Conservation (phyloP, 345 rosid genomes). For the Lepidium didymum region DNA sequence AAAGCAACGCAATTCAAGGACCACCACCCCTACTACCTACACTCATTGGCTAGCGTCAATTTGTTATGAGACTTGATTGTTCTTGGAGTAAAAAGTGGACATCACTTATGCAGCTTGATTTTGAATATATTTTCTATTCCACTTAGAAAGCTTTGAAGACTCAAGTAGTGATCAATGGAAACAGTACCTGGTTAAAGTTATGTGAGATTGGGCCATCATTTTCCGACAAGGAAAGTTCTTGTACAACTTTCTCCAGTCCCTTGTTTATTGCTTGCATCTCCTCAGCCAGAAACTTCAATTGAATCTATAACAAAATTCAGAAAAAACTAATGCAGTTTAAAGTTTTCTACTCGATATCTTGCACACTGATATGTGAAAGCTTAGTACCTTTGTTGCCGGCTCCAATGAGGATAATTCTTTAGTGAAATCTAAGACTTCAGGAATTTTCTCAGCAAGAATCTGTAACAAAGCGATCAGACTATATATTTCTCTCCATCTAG, state of each 20-base stretch:
- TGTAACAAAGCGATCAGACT: conserved; percentile 29
- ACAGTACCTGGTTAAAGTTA: conserved; percentile 54
- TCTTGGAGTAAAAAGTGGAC: neutral
- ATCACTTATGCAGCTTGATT: neutral
- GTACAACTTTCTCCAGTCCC: conserved; percentile 88
- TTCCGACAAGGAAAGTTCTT: conserved; percentile 76
- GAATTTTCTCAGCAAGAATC: conserved; percentile 85
- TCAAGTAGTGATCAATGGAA: neutral
- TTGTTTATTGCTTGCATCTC: conserved; percentile 98
- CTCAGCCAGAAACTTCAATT: conserved; percentile 88
- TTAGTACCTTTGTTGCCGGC: conserved; percentile 64
- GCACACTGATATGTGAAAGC: neutral
- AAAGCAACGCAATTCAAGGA: neutral
- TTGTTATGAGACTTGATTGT: neutral
- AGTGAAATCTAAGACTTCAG: conserved; percentile 78
- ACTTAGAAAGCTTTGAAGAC: neutral
- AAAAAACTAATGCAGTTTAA: neutral
- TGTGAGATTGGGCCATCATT: conserved; percentile 79
- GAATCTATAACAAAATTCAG: conserved; percentile 48
- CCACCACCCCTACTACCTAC: neutral
- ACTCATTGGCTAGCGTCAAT: neutral
- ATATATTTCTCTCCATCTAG: neutral
- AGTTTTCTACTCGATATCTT: neutral
- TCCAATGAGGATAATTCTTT: conserved; percentile 60
- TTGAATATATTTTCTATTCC: neutral